Conservation (phyloP, 2,329 filamentous ascomycete genomes). For the Fusarium bactridioides region DNA sequence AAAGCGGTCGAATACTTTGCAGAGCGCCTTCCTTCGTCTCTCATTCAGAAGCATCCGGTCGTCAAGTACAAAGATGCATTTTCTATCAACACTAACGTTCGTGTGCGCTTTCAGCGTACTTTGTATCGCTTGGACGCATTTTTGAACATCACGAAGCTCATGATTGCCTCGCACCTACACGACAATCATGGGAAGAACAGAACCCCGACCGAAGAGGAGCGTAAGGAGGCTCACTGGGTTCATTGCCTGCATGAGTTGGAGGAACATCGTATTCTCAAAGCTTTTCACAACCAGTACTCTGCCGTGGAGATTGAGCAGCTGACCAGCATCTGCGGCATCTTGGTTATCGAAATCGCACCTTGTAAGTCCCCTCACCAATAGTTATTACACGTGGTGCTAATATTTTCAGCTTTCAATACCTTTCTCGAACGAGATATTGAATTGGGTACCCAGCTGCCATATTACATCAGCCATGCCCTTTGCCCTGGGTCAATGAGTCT, state of each 20-base stretch:
- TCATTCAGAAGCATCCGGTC: not conserved
- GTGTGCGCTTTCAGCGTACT: slow-evolving; percentile 1
- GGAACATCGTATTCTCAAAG: not conserved
- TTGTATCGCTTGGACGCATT: slow-evolving; percentile 5
- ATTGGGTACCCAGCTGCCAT: not conserved
- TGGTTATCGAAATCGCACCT: not conserved
- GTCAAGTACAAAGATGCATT: not conserved
- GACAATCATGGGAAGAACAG: not conserved
- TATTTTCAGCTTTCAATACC: not conserved
- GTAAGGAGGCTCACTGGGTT: not conserved
- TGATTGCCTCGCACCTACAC: not conserved
- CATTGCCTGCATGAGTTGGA: not conserved
- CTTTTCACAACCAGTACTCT: not conserved
- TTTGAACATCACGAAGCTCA: not conserved
- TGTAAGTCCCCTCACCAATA: not conserved
- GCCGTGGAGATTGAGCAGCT: slow-evolving; percentile 5
- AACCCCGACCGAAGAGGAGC: not conserved
- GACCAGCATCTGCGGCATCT: not conserved
- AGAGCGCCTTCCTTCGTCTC: not conserved
- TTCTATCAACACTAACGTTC: not conserved
- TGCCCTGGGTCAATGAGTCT: not conserved
- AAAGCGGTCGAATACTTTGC: slow-evolving; percentile 3
- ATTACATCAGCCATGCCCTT: not conserved
- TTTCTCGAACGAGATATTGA: slow-evolving; percentile 14
- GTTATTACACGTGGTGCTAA: not conserved